A percentile compares a stretch with the other conserved stretches of the same genome.
Conservation (phyloP, 2,329 filamentous ascomycete species). For the Alternaria consortialis region DNA sequence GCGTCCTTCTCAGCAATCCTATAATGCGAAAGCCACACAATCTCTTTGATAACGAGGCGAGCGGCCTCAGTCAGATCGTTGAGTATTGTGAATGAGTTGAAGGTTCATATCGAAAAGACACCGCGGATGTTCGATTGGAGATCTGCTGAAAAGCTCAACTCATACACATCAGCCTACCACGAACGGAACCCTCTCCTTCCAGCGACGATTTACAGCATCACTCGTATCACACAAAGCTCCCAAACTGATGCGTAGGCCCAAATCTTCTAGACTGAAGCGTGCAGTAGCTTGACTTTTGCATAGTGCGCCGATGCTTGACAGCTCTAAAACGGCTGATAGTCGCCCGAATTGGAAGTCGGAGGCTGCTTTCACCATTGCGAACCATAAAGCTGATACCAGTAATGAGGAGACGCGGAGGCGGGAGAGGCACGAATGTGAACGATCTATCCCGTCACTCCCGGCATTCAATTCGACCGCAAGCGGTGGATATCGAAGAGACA, state of each 20-base stretch:
- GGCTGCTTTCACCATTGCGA: conserved; percentile 7
- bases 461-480: conserved; percentile 16
- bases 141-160: background rate
- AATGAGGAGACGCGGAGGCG: conserved; percentile 1
- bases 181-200: conserved; percentile 9
- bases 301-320: conserved; percentile 10
- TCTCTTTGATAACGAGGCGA: background rate
- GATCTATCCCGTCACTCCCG: conserved; percentile 7
- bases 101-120: background rate
- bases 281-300: conserved; percentile 14
- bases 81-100: background rate
- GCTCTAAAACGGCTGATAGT: conserved; percentile 17
- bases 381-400: conserved; percentile 4
- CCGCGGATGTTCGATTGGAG: background rate
- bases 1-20: background rate
- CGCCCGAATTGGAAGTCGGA: conserved; percentile 5
- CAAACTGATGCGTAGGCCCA: conserved; percentile 19
- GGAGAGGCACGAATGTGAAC: conserved; percentile 7
- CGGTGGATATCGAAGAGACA: conserved; percentile 17
- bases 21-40: background rate
- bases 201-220: conserved; percentile 1
- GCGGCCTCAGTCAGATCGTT: background rate
- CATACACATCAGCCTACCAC: conserved; percentile 6
- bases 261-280: conserved; percentile 16
- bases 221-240: conserved; percentile 13